These are phyloP conservation scores for Irpex lacteus DNA, from an alignment of 1,284 basidiomycete genomes.

Conservation along the genomic window DNA sequence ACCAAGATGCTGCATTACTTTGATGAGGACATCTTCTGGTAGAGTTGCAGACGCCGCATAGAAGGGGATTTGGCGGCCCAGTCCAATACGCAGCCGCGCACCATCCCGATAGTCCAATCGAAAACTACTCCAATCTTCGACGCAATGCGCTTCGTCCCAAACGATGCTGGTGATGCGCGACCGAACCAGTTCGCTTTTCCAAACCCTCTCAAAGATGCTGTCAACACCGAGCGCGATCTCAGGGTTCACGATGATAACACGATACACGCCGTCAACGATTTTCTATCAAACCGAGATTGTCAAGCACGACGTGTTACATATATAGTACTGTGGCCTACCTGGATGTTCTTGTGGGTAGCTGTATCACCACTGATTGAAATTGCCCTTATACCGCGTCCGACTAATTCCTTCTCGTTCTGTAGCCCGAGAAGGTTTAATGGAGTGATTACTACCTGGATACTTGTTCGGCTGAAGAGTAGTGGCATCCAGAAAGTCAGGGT, in stretches of 20 bases:
- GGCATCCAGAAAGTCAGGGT: conserved; percentile 32
- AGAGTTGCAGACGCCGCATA: conserved; percentile 8
- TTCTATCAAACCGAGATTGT: conserved; percentile 24
- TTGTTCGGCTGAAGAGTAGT: conserved; percentile 22
- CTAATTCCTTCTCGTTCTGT: conserved; percentile 21
- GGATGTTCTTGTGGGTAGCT: conserved; percentile 10
- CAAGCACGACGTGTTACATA: conserved; percentile 5
- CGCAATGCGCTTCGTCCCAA: conserved; percentile 37
- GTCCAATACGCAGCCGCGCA: conserved; percentile 1
- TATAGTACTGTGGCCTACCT: background rate
- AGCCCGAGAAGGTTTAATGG: conserved; percentile 27
- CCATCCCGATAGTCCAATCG: conserved; percentile 28
- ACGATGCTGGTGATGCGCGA: conserved; percentile 24
- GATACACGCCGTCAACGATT: conserved; percentile 27
- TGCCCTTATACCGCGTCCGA: conserved; percentile 13
- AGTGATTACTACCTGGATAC: conserved; percentile 27
- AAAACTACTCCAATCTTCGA: conserved; percentile 34
- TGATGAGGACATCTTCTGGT: background rate
- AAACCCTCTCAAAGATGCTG: conserved; percentile 23
- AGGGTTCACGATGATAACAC: conserved; percentile 30
- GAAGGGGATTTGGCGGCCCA: conserved; percentile 1
- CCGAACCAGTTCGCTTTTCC: conserved; percentile 23
- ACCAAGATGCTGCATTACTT: background rate
- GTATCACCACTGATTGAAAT: conserved; percentile 21
- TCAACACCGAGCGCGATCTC: conserved; percentile 27